A percentile compares a stretch with the other conserved stretches of the same genome.
Conservation (phyloP, 192 early-diverging fungal species). For the Rhizophagus prolifer region DNA sequence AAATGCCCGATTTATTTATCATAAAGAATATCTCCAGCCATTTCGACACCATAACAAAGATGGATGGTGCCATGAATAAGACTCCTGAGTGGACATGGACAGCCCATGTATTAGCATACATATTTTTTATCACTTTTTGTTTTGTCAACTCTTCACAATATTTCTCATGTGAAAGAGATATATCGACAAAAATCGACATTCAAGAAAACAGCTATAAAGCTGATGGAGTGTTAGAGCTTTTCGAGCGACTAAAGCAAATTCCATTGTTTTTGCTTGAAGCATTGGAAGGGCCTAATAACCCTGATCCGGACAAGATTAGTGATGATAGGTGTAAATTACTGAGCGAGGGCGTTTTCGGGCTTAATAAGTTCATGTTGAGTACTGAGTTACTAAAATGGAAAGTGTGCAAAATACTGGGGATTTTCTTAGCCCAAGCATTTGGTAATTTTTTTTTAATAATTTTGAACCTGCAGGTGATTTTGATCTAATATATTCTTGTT, state of each 20-base stretch:
- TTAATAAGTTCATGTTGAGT: conserved; percentile 8
- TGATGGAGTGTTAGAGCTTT: neutral
- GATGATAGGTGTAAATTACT: neutral
- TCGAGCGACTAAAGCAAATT: neutral
- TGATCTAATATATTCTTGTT: too few relatives aligned
- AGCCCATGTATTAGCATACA: neutral
- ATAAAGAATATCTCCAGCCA: neutral
- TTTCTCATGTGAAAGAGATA: conserved; percentile 4
- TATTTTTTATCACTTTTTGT: conserved; percentile 11
- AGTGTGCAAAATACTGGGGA: neutral
- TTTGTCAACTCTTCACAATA: neutral
- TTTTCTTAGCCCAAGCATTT: conserved; percentile 17
- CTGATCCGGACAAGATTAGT: neutral
- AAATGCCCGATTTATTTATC: neutral
- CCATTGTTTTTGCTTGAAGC: conserved; percentile 7
- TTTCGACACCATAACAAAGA: neutral
- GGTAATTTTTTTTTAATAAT: neutral
- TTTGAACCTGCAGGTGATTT: neutral
- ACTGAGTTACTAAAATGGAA: neutral
- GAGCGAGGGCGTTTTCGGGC: neutral
- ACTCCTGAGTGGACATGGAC: too few relatives aligned
- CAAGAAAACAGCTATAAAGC: neutral
- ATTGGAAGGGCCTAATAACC: neutral
- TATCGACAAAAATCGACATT: neutral
- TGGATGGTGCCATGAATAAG: neutral